Conservation (phyloP, 345 rosid genomes). For the Sonneratia alba region DNA sequence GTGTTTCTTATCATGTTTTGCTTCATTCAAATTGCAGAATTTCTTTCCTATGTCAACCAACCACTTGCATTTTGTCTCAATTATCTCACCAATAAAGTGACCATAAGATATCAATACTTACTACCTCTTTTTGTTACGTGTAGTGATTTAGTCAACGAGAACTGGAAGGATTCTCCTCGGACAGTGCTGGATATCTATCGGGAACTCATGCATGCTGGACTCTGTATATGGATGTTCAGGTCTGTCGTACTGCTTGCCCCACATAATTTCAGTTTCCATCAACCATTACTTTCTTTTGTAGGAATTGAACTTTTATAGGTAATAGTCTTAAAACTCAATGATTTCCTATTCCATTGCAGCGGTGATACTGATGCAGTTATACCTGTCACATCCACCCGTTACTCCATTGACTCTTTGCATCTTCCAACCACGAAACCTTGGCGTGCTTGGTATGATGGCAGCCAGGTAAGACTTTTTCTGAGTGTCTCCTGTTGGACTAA, state of each 20-base stretch:
- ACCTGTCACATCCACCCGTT: slow-evolving; percentile 86
- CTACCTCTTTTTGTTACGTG: not conserved
- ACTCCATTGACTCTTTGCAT: slow-evolving; percentile 67
- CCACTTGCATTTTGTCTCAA: not conserved
- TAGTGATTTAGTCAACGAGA: slow-evolving; percentile 33
- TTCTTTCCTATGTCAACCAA: not conserved
- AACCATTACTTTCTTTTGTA: not conserved
- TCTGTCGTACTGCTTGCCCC: slow-evolving; percentile 12
- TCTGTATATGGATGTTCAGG: slow-evolving; percentile 96
- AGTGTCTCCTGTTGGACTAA: not conserved
- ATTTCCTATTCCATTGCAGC: slow-evolving; percentile 21
- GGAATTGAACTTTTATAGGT: not conserved
- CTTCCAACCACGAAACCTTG: slow-evolving; percentile 60
- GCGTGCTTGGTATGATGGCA: slow-evolving; percentile 76
- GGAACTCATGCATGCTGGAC: slow-evolving; percentile 65
- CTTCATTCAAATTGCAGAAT: not conserved
- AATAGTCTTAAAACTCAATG: not conserved
- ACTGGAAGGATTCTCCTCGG: slow-evolving; percentile 66
- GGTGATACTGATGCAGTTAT: slow-evolving; percentile 88
- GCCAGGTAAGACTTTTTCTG: slow-evolving; percentile 40
- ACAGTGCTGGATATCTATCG: slow-evolving; percentile 71
- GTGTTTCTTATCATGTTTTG: slow-evolving; percentile 1
- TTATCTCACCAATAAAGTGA: not conserved
- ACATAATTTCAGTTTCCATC: not conserved
- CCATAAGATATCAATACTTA: not conserved